phyloP scores from a whole-genome alignment of 2,329 filamentous ascomycete species.

The Magnaporthiopsis incrustans region DNA sequence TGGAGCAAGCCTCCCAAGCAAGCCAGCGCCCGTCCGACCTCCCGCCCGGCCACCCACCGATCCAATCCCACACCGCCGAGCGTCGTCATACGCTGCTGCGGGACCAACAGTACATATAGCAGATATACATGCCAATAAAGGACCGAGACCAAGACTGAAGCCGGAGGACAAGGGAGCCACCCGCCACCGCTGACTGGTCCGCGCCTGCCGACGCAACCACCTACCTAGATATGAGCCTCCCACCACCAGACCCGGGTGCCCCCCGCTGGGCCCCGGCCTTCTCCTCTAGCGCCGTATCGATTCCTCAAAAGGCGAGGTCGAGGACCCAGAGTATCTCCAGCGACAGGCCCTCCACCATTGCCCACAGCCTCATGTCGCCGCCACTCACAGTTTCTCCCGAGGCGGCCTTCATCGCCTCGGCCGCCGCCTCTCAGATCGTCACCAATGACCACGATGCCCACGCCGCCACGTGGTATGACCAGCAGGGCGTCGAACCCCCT shows the following conservation, averaged over 20 bases:
- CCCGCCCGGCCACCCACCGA: neutral
- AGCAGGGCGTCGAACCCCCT: constrained; percentile 56
- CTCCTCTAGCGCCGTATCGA: constrained; percentile 14
- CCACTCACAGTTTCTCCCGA: constrained; percentile 63
- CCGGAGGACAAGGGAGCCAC: neutral
- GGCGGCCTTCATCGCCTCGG: constrained; percentile 79
- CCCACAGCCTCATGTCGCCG: constrained; percentile 54
- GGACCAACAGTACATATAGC: neutral
- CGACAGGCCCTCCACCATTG: constrained; percentile 56
- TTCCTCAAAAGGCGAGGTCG: constrained; percentile 26
- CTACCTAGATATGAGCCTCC: constrained; percentile 1
- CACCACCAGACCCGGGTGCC: neutral
- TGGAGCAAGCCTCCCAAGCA: neutral
- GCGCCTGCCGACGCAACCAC: neutral
- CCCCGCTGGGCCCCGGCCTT: constrained; percentile 10
- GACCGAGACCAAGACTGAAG: neutral
- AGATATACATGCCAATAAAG: constrained; percentile 10
- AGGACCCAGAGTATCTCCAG: constrained; percentile 61
- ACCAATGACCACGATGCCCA: constrained; percentile 78
- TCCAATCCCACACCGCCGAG: neutral
- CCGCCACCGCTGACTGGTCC: neutral
- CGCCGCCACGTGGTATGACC: constrained; percentile 60
- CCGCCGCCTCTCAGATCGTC: constrained; percentile 85
- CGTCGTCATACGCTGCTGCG: constrained; percentile 5
- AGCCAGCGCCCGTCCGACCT: neutral